These are phyloP conservation scores for Yamadazyma buinensis DNA, from an alignment of 1,139 yeast genomes.

Conservation along the genomic window DNA sequence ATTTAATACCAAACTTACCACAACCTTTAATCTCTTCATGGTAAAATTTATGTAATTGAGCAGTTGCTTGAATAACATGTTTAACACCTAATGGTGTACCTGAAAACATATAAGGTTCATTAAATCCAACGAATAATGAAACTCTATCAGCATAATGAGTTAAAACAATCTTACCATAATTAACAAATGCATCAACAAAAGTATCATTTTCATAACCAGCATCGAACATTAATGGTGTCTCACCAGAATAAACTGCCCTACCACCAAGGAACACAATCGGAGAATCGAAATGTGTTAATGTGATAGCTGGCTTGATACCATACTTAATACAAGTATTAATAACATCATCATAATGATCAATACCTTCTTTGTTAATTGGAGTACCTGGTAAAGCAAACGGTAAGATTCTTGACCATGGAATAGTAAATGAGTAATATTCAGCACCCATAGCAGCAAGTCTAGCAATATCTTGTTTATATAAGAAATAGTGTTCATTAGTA, in stretches of 20 bases:
- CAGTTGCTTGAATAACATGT: slow-evolving; percentile 25
- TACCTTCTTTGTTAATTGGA: slow-evolving; percentile 26
- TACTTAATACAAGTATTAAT: slow-evolving; percentile 24
- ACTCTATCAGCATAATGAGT: slow-evolving; percentile 31
- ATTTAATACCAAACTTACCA: slow-evolving; percentile 23
- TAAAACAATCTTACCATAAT: slow-evolving; percentile 28
- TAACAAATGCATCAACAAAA: slow-evolving; percentile 27
- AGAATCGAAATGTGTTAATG: slow-evolving; percentile 32
- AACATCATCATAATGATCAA: slow-evolving; percentile 32
- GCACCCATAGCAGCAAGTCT: slow-evolving; percentile 30
- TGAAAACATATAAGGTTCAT: slow-evolving; percentile 26
- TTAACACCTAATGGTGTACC: slow-evolving; percentile 21
- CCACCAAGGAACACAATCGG: slow-evolving; percentile 21
- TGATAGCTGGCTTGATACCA: slow-evolving; percentile 29
- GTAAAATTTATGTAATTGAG: slow-evolving; percentile 23
- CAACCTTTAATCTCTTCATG: slow-evolving; percentile 23
- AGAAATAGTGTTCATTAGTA: slow-evolving; percentile 29
- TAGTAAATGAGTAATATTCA: slow-evolving; percentile 27
- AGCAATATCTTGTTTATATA: slow-evolving; percentile 30
- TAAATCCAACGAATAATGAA: slow-evolving; percentile 28
- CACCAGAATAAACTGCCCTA: neutral
- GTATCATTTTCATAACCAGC: slow-evolving; percentile 24
- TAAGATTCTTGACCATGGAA: slow-evolving; percentile 33
- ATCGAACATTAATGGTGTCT: slow-evolving; percentile 9
- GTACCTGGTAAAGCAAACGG: slow-evolving; percentile 26